Conservation (phyloP, 2,329 filamentous ascomycete species). For the Colletotrichum brevisporum region DNA sequence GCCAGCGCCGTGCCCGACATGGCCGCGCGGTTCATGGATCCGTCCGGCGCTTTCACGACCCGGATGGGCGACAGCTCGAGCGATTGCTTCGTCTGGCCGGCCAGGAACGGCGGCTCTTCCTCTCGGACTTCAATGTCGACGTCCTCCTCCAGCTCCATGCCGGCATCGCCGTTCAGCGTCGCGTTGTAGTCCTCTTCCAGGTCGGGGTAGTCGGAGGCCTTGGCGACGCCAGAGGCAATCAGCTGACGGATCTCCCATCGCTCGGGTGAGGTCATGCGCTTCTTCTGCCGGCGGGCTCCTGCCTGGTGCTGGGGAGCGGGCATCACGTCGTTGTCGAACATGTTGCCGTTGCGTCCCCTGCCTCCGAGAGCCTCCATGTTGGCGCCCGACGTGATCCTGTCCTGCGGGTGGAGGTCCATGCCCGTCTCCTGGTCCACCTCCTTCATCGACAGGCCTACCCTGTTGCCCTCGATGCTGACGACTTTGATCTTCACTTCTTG, state of each 20-base stretch:
- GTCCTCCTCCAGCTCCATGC: conserved; percentile 94
- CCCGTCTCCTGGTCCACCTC: conserved; percentile 94
- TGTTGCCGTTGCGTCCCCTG: conserved; percentile 59
- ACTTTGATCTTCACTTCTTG: conserved; percentile 96
- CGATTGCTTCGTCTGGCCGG: conserved; percentile 96
- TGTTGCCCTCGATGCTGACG: conserved; percentile 83
- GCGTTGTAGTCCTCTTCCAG: conserved; percentile 94
- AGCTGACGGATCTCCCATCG: conserved; percentile 98
- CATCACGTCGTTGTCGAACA: conserved; percentile 72
- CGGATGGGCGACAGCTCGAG: conserved; percentile 95
- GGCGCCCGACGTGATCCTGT: conserved; percentile 86
- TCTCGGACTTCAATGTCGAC: conserved; percentile 97
- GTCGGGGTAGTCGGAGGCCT: conserved; percentile 93
- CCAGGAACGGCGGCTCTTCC: conserved; percentile 95
- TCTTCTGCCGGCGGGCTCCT: conserved; percentile 75
- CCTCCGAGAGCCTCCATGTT: conserved; percentile 88
- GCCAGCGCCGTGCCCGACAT: conserved; percentile 92
- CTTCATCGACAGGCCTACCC: conserved; percentile 95
- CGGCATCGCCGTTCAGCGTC: conserved; percentile 86
- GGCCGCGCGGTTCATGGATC: conserved; percentile 96
- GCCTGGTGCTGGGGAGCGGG: conserved; percentile 52
- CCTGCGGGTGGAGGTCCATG: conserved; percentile 83
- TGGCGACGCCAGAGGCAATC: conserved; percentile 94
- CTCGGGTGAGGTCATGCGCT: conserved; percentile 96
- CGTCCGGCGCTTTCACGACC: conserved; percentile 97